Conservation (phyloP, 495 filamentous ascomycete genomes). For the Barbatosphaeria neglecta region DNA sequence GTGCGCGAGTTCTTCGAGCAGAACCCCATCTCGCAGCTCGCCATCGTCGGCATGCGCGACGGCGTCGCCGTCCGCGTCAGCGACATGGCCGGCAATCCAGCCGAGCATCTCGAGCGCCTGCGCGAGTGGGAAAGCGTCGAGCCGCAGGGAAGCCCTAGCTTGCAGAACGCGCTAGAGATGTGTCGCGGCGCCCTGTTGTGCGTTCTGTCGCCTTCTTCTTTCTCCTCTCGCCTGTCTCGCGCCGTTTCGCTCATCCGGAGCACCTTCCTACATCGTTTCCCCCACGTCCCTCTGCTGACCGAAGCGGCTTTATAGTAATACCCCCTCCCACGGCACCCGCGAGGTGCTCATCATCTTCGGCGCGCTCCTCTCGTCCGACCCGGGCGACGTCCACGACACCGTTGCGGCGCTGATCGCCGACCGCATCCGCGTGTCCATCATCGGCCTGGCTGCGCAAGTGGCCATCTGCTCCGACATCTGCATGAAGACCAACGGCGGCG, state of each 20-base stretch:
- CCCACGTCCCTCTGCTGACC: neutral
- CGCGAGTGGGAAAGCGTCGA: slow-evolving; percentile 62
- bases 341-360: slow-evolving; percentile 89
- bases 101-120: slow-evolving; percentile 67
- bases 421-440: slow-evolving; percentile 72
- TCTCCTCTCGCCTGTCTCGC: neutral
- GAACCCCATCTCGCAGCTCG: slow-evolving; percentile 95
- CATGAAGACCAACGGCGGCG: slow-evolving; percentile 68
- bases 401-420: slow-evolving; percentile 64
- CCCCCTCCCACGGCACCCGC: slow-evolving; percentile 83
- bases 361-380: slow-evolving; percentile 79
- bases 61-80: slow-evolving; percentile 75
- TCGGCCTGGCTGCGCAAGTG: slow-evolving; percentile 84
- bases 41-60: slow-evolving; percentile 82
- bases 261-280: too few species aligned
- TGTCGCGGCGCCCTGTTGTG: slow-evolving; percentile 77
- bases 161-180: slow-evolving; percentile 96
- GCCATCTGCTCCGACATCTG: slow-evolving; percentile 89
- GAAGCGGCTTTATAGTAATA: slow-evolving; percentile 46
- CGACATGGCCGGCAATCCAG: slow-evolving; percentile 84
- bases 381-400: slow-evolving; percentile 89
- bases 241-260: neutral
- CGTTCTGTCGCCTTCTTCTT: slow-evolving; percentile 19
- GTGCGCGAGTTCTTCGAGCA: slow-evolving; percentile 95
- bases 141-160: slow-evolving; percentile 74